phyloP scores from a whole-genome alignment of 2,329 filamentous ascomycete genomes.

The Ophidiomyces ophidiicola region DNA sequence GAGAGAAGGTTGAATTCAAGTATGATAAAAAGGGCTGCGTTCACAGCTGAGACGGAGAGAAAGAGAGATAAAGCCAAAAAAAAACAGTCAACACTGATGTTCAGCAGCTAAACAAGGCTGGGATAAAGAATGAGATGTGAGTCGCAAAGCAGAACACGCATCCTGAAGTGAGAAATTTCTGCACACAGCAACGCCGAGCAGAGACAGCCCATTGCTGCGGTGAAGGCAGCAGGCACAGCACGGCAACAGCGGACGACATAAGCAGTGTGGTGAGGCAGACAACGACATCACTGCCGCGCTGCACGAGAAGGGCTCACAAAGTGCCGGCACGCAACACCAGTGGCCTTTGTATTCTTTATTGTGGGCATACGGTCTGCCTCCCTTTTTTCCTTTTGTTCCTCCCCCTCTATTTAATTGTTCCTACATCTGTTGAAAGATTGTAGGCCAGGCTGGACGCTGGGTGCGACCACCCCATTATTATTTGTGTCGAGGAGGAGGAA shows the following conservation, averaged over 20 bases:
- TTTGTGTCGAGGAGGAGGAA: neutral
- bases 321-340: too few species aligned
- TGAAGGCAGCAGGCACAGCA: neutral
- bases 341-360: too few species aligned
- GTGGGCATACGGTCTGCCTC: too few species aligned
- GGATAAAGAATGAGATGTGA: neutral
- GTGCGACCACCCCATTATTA: too few species aligned
- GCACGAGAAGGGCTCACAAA: too few species aligned
- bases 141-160: constrained; percentile 1
- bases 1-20: neutral
- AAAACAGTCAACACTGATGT: neutral
- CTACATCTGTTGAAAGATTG: too few species aligned
- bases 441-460: too few species aligned
- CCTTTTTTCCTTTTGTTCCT: too few species aligned
- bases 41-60: neutral
- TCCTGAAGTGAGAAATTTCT: constrained; percentile 5
- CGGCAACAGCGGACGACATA: constrained; percentile 4
- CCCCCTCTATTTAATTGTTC: too few species aligned
- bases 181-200: neutral
- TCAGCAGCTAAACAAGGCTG: neutral
- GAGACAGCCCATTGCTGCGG: neutral
- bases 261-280: constrained; percentile 5
- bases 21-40: neutral
- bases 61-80: neutral
- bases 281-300: too few species aligned